phyloP scores from a whole-genome alignment of 2,329 filamentous ascomycete species.

The Chaetomium sp. region DNA sequence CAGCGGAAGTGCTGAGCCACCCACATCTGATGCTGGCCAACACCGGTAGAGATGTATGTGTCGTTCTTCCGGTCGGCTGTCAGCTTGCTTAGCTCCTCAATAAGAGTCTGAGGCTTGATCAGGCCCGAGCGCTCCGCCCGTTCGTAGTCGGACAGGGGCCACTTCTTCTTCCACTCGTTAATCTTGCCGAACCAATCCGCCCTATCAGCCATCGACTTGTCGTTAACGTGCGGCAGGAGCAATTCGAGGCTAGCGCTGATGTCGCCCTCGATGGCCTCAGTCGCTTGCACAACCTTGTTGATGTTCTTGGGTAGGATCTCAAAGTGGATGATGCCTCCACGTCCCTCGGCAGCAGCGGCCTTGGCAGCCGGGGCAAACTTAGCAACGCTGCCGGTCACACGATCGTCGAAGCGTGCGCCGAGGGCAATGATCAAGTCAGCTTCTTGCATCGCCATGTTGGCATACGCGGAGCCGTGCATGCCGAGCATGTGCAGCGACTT shows the following conservation, averaged over 20 bases:
- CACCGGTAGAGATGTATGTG: constrained; percentile 89
- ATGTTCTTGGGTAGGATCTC: constrained; percentile 99
- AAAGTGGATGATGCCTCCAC: constrained; percentile 95
- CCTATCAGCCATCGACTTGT: constrained; percentile 64
- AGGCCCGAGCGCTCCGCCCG: constrained; percentile 71
- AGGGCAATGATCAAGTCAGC: constrained; percentile 94
- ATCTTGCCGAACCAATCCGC: constrained; percentile 90
- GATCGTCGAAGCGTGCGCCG: constrained; percentile 93
- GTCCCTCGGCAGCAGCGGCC: constrained; percentile 77
- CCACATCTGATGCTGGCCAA: constrained; percentile 99
- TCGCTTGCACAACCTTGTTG: constrained; percentile 98
- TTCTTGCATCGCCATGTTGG: constrained; percentile 97
- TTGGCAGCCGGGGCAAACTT: constrained; percentile 91
- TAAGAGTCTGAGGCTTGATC: constrained; percentile 93
- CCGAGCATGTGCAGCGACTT: constrained; percentile 98
- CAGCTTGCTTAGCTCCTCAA: constrained; percentile 85
- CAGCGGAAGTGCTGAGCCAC: constrained; percentile 95
- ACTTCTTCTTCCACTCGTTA: constrained; percentile 84
- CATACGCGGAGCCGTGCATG: constrained; percentile 96
- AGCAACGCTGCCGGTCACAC: constrained; percentile 77
- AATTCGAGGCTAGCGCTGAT: constrained; percentile 75
- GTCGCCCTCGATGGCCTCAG: constrained; percentile 92
- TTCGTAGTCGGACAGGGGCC: constrained; percentile 83
- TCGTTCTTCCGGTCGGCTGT: constrained; percentile 78
- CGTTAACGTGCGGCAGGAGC: constrained; percentile 72